Evolutionary conservation across 805 yeast species (phyloP).

Genomic region (Kockiozyma suomiensis): DNA sequence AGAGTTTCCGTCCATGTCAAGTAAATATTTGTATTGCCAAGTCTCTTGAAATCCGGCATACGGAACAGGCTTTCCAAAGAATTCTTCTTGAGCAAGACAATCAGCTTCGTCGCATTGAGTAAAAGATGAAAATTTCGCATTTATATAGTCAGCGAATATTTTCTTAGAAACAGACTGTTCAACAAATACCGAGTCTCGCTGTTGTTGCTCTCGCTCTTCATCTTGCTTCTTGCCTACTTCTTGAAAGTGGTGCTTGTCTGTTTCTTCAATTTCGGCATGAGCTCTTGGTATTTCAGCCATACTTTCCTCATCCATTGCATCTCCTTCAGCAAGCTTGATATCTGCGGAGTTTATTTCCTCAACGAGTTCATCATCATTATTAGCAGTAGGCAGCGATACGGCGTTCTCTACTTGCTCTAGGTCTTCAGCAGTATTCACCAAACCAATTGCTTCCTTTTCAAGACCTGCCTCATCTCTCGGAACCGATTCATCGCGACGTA

Average conservation of each 20-base stretch:
- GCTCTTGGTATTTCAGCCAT: conserved; percentile 14
- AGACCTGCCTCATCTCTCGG: neutral
- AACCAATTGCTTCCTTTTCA: neutral
- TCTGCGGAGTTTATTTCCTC: neutral
- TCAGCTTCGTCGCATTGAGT: conserved; percentile 30
- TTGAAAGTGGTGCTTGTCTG: conserved; percentile 6
- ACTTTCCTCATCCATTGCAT: conserved; percentile 10
- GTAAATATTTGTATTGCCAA: conserved; percentile 32
- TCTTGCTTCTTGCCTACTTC: conserved; percentile 15
- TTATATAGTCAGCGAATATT: conserved; percentile 2
- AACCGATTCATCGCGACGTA: neutral
- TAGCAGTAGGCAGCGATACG: neutral
- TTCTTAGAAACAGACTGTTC: conserved; percentile 20
- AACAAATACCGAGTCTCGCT: conserved; percentile 16
- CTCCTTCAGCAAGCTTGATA: neutral
- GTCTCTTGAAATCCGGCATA: conserved; percentile 19
- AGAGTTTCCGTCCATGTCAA: conserved; percentile 36
- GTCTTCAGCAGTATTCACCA: neutral
- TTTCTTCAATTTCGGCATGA: conserved; percentile 3
- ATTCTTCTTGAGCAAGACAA: conserved; percentile 17
- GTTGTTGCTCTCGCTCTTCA: conserved; percentile 16
- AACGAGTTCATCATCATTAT: neutral
- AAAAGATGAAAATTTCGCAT: conserved; percentile 18
- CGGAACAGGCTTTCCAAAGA: conserved; percentile 22
- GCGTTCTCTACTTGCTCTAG: conserved; percentile 1